Evolutionary conservation across 2,329 filamentous ascomycete genomes (phyloP), one percentile per base, ranked within the genome.

Genomic region (Sporothrix inflata): DNA sequence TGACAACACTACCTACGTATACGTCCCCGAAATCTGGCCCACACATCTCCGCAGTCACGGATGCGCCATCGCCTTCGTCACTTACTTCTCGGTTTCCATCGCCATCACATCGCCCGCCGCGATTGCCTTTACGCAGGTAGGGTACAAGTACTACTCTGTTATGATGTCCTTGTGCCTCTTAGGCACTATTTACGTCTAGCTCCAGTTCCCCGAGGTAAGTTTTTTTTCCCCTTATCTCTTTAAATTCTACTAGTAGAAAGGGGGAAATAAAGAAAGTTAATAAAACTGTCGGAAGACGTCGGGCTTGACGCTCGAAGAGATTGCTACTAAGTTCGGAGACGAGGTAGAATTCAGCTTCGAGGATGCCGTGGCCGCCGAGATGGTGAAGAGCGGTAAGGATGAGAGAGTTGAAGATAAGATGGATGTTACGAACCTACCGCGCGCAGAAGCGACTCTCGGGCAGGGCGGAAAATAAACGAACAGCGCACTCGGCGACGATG

Each of bases 41-140:
- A 60, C 67, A 7, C 67, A 69, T 16, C 4, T 69, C 51, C 51
- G 67, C 51, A 47, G 34, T 38, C 51, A 69, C n/a, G 67, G 67
- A 16, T 55, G 34, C 38, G 34, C 67, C 40, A 60, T 69, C n/a
- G 67, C 67, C 21, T 55, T 82, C 24, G 76, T 80, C 61, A 60
- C 76, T 7, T 66, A 66, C 61, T 66, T 49, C 38, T 47, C 61
- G 40, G 61, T 66, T 1, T 40, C 61, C 4, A 66, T 66, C 24
- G 61, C 61, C 3, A 66, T 49, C 38, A 49, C 42, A n/a, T 66
- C 61, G n/a, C 61, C 42, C 9, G 61, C 61, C 6, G 24, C 61
- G 6, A 7, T 47, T n/a, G 61, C 61, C 6, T 66, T 66, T 66
- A 40, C 61, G 24, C 8, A 47, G 24, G 49, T 66, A 49, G 61